A percentile compares a stretch with the other conserved stretches of the same genome.
These are phyloP conservation scores for Coemansia sp. DNA, from an alignment of 192 early-diverging fungal genomes.

Conservation along the genomic window DNA sequence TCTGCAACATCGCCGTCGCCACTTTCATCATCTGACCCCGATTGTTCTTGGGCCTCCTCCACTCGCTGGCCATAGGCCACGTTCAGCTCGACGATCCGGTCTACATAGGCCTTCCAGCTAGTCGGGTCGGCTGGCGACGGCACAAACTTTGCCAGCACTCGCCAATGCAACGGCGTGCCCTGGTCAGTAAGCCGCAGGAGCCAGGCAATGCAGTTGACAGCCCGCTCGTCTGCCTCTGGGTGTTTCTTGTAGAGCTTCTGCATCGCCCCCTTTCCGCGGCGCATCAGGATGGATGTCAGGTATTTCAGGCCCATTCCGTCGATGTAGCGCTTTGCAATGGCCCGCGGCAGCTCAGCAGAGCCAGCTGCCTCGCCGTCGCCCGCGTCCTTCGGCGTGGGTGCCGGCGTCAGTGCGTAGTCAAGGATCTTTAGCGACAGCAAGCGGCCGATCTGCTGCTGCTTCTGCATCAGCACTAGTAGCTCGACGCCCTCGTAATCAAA, in stretches of 20 bases:
- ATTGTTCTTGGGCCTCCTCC: conserved; percentile 48
- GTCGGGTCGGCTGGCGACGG: conserved; percentile 45
- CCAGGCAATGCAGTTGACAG: conserved; percentile 74
- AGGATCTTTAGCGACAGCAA: conserved; percentile 84
- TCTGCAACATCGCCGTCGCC: conserved; percentile 61
- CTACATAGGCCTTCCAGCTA: conserved; percentile 73
- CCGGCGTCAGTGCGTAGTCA: conserved; percentile 65
- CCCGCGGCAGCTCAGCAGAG: conserved; percentile 13
- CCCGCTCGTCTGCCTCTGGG: conserved; percentile 80
- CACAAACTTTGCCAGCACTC: conserved; percentile 78
- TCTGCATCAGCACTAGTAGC: conserved; percentile 83
- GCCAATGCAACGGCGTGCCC: conserved; percentile 56
- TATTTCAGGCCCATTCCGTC: conserved; percentile 78
- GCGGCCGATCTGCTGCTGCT: conserved; percentile 71
- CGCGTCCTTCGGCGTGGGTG: background rate
- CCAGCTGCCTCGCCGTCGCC: background rate
- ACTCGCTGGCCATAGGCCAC: conserved; percentile 63
- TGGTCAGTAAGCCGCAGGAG: conserved; percentile 63
- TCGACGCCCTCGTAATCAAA: conserved; percentile 83
- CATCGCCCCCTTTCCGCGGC: conserved; percentile 64
- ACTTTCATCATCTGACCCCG: conserved; percentile 48
- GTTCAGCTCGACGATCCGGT: conserved; percentile 73
- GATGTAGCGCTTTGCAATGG: conserved; percentile 68
- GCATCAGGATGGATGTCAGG: conserved; percentile 80
- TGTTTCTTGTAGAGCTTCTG: conserved; percentile 73